Base-by-base conservation (phyloP, 1,284 basidiomycete genomes). In the Ganoderma multipileum region DNA sequence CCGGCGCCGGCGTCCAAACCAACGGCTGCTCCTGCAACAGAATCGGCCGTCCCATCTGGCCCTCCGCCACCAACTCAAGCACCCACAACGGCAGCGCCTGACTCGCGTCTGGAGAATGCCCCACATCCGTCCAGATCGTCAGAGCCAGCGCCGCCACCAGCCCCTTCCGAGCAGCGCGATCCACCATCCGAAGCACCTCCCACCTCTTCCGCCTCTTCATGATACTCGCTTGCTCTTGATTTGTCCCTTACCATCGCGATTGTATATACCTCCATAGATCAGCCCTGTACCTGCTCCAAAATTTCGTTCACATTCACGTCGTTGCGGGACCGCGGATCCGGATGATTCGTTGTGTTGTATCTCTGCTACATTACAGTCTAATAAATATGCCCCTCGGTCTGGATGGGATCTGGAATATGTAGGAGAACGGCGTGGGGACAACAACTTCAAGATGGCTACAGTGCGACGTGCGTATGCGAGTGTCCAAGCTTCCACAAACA, bases 361-460 rank as follows among this genome's bases (percentile, higher is more conserved):
- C 54, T n/a, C 54, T 67, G 54, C 55, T 67, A 67, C 61, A 63
- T 54, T 63, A 67, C 66, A 63, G 41, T 58, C 42, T 58, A 50
- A 63, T 67, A 67, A 67, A 67, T 63, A 67, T 58, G 66, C 38
- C 62, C 18, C 33, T 54, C 50, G 47, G n/a, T n/a, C n/a, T n/a
- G n/a, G n/a, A n/a, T n/a, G n/a, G 47, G 47, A 62, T 18, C 44
- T 5, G 42, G 28, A 28, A 55, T 2, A n/a, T n/a, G 20, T 44
- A 47, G 20, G 1, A 33, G 42, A 50, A 44, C 60, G 41, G 20
- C 28, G 33, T 33, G 33, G 33, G 61, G 38, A 39, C 23, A 20
- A 36, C 9, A 58, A 58, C 47, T 8, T 30, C 58, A 59, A 59
- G 58, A 60, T 60, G 58, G 58, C 58, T 60, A 60, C 58, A 60